Base-by-base conservation (phyloP, 331 rosid genomes). In the Ulmus americana region DNA sequence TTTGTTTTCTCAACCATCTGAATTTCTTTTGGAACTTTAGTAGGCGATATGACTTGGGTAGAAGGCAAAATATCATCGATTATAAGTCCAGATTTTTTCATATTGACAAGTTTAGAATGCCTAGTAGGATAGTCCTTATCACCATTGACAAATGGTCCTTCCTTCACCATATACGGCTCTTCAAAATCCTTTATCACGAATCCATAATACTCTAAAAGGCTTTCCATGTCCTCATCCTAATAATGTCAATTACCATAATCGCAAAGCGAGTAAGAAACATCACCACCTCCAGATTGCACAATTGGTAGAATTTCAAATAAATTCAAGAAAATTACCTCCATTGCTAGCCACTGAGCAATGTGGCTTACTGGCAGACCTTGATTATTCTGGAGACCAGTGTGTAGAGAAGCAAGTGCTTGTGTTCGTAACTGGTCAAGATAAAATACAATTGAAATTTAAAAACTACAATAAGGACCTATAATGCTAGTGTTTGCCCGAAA, bases 381-480 rank as follows among this genome's bases (percentile, higher is more conserved):
- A 76, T 79, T 89, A 79, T 87, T 85, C 81, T 77, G 97, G 38
- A 94, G 83, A 74, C 97, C 97, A 69, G 88, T 77, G 66, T 90
- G 99, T 63, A 94, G 74, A 76, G 95, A 89, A 74, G 99, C 97
- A 70, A 94, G 97, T 53, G 99, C 99, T 80, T 85, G 97, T 44
- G 97, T 83, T 41, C 95, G 88, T 70, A 94, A 75, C 99, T 89
- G 83, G 70, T 74, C 46, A 72, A 78, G 75, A 55, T 55, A 70
- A 55, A 43, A 79, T 8, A 55, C n/a, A 16, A 73, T 22, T 2
- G 59, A 35, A 66, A 55, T 65, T 57, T 43, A 43, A 44, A 50
- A 47, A 39, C 67, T 59, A 40, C 9, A 38, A 10, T 7, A 0
- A 47, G 42, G 18, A 42, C 46, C 42, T 7, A 12, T 42, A 56